These are phyloP conservation scores for Phaffomyces thermotolerans DNA, from an alignment of 805 yeast species.

Conservation along the genomic window DNA sequence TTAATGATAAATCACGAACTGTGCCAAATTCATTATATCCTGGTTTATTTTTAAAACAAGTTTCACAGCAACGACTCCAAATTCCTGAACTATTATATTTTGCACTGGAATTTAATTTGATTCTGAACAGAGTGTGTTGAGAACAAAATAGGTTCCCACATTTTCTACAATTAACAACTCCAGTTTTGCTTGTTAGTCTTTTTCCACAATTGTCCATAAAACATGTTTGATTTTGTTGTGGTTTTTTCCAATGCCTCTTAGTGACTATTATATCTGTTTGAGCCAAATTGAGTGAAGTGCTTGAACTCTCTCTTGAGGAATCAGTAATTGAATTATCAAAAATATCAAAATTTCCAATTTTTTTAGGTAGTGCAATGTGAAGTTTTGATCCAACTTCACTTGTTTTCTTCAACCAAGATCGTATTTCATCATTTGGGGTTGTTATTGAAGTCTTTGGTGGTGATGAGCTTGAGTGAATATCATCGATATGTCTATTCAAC, in stretches of 20 bases:
- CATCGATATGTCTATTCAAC: conserved; percentile 68
- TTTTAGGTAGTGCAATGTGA: conserved; percentile 29
- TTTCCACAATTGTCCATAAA: conserved; percentile 33
- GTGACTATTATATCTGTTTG: conserved; percentile 31
- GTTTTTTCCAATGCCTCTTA: conserved; percentile 52
- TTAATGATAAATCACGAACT: conserved; percentile 35
- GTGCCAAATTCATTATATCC: conserved; percentile 45
- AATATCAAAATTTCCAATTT: conserved; percentile 40
- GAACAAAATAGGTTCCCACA: conserved; percentile 73
- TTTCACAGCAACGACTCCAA: conserved; percentile 67
- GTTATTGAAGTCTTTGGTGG: background rate
- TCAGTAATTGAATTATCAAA: conserved; percentile 32
- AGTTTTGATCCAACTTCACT: conserved; percentile 32
- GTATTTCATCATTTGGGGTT: conserved; percentile 28
- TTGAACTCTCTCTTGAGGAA: conserved; percentile 11
- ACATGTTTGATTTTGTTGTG: conserved; percentile 38
- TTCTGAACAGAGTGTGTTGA: conserved; percentile 48
- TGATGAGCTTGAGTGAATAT: conserved; percentile 36
- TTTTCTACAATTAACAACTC: conserved; percentile 61
- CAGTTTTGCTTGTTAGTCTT: conserved; percentile 42
- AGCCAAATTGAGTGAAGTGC: conserved; percentile 4
- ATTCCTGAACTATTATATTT: conserved; percentile 44
- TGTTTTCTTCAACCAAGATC: conserved; percentile 37
- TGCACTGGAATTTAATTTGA: conserved; percentile 43
- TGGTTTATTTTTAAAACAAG: conserved; percentile 50